Evolutionary conservation across 371 early-diverging fungal genomes (phyloP).

Genomic region (Rhizopus sp.): DNA sequence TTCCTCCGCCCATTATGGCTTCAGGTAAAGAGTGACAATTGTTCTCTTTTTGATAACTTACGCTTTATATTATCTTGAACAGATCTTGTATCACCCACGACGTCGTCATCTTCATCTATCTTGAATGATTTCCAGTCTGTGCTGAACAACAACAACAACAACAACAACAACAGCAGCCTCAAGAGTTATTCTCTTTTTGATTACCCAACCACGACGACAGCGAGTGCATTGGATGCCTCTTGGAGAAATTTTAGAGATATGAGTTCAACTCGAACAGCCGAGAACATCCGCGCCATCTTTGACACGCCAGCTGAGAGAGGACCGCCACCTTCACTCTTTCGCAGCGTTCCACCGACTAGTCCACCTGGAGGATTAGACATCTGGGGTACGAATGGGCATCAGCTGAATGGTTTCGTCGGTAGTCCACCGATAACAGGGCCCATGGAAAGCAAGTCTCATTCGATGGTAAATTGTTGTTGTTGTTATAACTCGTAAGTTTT

Average conservation of each 20-base stretch:
- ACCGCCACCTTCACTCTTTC: conserved; percentile 20
- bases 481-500: too few species aligned
- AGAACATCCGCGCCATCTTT: conserved; percentile 47
- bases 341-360: conserved; percentile 15
- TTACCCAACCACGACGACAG: conserved; percentile 17
- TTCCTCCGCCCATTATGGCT: conserved; percentile 9
- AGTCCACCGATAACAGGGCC: conserved; percentile 25
- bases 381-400: conserved; percentile 21
- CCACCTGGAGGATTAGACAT: conserved; percentile 21
- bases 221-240: conserved; percentile 32
- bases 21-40: conserved; percentile 4
- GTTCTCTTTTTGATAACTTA: neutral
- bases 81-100: conserved; percentile 22
- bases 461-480: conserved; percentile 16
- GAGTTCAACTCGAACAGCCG: conserved; percentile 37
- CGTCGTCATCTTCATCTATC: conserved; percentile 23
- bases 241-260: conserved; percentile 49
- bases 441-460: conserved; percentile 21
- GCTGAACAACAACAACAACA: conserved; percentile 8
- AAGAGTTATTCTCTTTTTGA: conserved; percentile 30
- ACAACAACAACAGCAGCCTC: too few species aligned
- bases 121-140: conserved; percentile 14
- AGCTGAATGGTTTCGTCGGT: conserved; percentile 23
- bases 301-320: conserved; percentile 28
- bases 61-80: neutral